Conservation (phyloP, 768 basidiomycete species). For the Tylopilus felleus region DNA sequence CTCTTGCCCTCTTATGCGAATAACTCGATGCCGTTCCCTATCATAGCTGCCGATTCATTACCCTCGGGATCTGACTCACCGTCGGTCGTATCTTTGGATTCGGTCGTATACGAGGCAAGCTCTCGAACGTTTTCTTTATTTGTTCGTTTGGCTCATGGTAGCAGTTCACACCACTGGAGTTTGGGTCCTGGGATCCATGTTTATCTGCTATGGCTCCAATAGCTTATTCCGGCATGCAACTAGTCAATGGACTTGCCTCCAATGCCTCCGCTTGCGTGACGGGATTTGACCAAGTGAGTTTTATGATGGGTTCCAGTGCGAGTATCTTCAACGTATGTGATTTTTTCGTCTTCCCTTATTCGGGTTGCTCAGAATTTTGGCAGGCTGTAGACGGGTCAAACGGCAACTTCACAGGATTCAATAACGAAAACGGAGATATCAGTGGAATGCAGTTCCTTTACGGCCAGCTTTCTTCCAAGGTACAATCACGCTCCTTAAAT, state of each 20-base stretch:
- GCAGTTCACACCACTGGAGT: constrained; percentile 61
- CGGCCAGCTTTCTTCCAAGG: constrained; percentile 40
- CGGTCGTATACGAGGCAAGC: constrained; percentile 58
- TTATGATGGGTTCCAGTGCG: constrained; percentile 73
- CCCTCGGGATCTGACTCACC: constrained; percentile 44
- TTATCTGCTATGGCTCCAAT: constrained; percentile 69
- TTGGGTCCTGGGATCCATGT: constrained; percentile 71
- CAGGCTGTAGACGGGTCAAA: constrained; percentile 48
- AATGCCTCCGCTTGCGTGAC: constrained; percentile 61
- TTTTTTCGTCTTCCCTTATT: neutral
- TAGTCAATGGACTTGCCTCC: constrained; percentile 53
- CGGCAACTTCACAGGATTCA: constrained; percentile 28
- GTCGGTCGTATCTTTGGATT: constrained; percentile 36
- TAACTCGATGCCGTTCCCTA: constrained; percentile 59
- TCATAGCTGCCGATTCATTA: constrained; percentile 57
- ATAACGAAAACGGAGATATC: constrained; percentile 9
- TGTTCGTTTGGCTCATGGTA: neutral
- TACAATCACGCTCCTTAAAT: constrained; percentile 52
- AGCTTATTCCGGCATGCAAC: constrained; percentile 59
- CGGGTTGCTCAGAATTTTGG: constrained; percentile 23
- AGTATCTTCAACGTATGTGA: constrained; percentile 58
- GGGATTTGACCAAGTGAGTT: constrained; percentile 72
- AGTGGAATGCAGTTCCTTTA: constrained; percentile 46
- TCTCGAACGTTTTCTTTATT: constrained; percentile 10
- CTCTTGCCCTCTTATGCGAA: constrained; percentile 49